Conservation (phyloP, 202 grass and related monocot species). For the Miscanthus sacchariflorus region DNA sequence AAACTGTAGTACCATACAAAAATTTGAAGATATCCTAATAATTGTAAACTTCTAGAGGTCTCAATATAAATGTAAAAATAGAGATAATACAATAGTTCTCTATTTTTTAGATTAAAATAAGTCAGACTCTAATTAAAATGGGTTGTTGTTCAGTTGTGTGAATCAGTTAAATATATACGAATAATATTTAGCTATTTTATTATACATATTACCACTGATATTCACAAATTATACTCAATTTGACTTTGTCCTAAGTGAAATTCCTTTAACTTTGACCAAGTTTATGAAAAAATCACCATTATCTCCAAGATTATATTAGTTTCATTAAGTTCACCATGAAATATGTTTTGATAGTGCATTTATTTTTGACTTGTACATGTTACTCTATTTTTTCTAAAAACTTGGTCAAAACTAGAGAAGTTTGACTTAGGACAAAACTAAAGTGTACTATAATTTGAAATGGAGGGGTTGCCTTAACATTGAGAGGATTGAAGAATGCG, state of each 20-base stretch:
- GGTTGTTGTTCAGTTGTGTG: not conserved
- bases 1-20: not conserved
- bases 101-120: not conserved
- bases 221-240: not conserved
- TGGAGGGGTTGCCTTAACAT: not conserved
- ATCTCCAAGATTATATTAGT: not conserved
- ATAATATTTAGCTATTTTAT: not conserved
- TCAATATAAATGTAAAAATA: not conserved
- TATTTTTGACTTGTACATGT: not conserved
- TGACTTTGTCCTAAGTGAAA: not conserved
- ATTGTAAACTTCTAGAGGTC: not conserved
- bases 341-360: not conserved
- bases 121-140: not conserved
- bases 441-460: not conserved
- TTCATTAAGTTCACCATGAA: not conserved
- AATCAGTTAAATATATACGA: not conserved
- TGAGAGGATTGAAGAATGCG: not conserved
- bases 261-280: not conserved
- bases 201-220: not conserved
- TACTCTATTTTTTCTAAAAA: not conserved
- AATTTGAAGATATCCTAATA: not conserved
- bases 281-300: not conserved
- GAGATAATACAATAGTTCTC: not conserved
- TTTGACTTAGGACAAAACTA: not conserved
- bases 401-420: not conserved